These are phyloP conservation scores for Aureobasidium subglaciale DNA, from an alignment of 2,329 filamentous ascomycete genomes.

Conservation along the genomic window DNA sequence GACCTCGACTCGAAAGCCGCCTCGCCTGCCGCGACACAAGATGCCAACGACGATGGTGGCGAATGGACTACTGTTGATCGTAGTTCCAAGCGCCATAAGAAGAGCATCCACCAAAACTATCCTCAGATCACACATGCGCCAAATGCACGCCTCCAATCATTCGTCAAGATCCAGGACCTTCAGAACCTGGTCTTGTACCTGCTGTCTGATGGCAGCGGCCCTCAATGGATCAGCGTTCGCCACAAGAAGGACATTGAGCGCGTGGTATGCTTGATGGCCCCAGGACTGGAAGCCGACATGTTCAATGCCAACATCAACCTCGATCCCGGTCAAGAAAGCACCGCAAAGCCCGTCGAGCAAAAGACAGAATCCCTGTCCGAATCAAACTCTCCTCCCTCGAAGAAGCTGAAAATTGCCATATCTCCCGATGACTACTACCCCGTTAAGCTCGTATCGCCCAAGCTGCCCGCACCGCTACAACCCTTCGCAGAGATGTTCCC, in stretches of 20 bases:
- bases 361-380: neutral
- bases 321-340: constrained; percentile 11
- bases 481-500: constrained; percentile 76
- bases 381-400: constrained; percentile 1
- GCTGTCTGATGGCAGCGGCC: constrained; percentile 53
- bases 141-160: constrained; percentile 47
- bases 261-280: constrained; percentile 85
- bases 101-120: constrained; percentile 39
- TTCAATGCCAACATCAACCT: constrained; percentile 56
- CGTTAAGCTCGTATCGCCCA: constrained; percentile 33
- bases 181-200: constrained; percentile 54
- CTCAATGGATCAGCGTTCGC: constrained; percentile 57
- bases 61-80: constrained; percentile 25
- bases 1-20: neutral
- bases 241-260: constrained; percentile 55
- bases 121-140: constrained; percentile 47
- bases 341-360: neutral
- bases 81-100: constrained; percentile 26
- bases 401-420: constrained; percentile 24
- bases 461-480: constrained; percentile 39
- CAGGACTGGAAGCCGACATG: constrained; percentile 84
- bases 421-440: constrained; percentile 46
- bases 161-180: constrained; percentile 52
- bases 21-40: neutral
- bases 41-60: constrained; percentile 11